Evolutionary conservation across 441 rosid species (phyloP).

Genomic region (Corymbia citriodora): DNA sequence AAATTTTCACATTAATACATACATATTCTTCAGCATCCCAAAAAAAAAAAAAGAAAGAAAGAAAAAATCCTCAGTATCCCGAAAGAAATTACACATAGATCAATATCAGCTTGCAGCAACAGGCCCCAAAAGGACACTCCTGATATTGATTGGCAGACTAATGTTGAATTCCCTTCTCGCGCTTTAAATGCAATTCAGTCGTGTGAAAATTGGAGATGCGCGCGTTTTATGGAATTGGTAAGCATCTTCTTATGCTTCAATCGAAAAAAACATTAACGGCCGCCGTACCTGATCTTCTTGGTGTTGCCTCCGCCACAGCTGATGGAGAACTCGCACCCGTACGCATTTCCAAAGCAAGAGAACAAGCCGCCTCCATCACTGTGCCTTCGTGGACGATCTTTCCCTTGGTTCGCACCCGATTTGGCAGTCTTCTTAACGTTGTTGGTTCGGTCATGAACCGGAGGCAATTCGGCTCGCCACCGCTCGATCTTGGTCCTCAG

Average conservation of each 20-base stretch:
- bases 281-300: constrained; percentile 19
- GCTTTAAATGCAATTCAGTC: not conserved
- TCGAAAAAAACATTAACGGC: not conserved
- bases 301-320: constrained; percentile 58
- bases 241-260: not conserved
- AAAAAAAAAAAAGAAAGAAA: too few species aligned
- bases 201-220: not conserved
- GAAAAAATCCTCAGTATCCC: not conserved
- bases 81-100: not conserved
- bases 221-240: not conserved
- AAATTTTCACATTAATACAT: not conserved
- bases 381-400: constrained; percentile 16
- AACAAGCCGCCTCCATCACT: constrained; percentile 43
- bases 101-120: not conserved
- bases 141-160: not conserved
- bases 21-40: not conserved
- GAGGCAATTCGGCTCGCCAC: constrained; percentile 60
- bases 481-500: constrained; percentile 60
- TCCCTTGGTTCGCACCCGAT: constrained; percentile 9
- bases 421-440: not conserved
- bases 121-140: not conserved
- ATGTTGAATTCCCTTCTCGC: not conserved
- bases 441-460: constrained; percentile 8
- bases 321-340: constrained; percentile 76
- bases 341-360: constrained; percentile 70